A percentile compares a stretch with the other conserved stretches of the same genome.
Conservation (phyloP, 257 asterid genomes). For the Asclepias syriaca region DNA sequence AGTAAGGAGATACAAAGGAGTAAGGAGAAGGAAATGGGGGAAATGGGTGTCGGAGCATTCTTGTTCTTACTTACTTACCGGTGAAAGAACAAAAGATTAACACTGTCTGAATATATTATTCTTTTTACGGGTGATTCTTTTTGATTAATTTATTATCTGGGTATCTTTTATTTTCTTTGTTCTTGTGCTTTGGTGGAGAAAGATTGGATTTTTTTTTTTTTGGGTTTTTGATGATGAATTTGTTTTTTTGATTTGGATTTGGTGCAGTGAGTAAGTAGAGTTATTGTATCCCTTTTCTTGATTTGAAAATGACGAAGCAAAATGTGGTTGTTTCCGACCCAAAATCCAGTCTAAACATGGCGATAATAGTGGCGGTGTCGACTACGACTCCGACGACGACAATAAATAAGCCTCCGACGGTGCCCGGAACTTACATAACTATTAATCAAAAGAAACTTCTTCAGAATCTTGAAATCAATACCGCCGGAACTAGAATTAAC, state of each 20-base stretch:
- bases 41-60: no score
- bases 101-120: background rate
- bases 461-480: constrained; percentile 53
- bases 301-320: constrained; percentile 37
- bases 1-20: no score
- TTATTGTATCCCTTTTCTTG: background rate
- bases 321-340: constrained; percentile 67
- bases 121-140: background rate
- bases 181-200: background rate
- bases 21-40: no score
- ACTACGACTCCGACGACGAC: constrained; percentile 50
- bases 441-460: constrained; percentile 56
- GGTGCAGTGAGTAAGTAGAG: background rate
- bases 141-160: background rate
- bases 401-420: constrained; percentile 68
- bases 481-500: constrained; percentile 43
- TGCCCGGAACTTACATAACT: constrained; percentile 56
- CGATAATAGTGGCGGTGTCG: constrained; percentile 46
- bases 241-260: background rate
- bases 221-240: background rate
- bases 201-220: background rate
- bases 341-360: constrained; percentile 35
- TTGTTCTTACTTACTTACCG: background rate
- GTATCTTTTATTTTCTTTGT: background rate
- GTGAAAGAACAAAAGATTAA: background rate